Base-by-base conservation (phyloP, 2,329 filamentous ascomycete species). In the Colletotrichum chrysophilum region DNA sequence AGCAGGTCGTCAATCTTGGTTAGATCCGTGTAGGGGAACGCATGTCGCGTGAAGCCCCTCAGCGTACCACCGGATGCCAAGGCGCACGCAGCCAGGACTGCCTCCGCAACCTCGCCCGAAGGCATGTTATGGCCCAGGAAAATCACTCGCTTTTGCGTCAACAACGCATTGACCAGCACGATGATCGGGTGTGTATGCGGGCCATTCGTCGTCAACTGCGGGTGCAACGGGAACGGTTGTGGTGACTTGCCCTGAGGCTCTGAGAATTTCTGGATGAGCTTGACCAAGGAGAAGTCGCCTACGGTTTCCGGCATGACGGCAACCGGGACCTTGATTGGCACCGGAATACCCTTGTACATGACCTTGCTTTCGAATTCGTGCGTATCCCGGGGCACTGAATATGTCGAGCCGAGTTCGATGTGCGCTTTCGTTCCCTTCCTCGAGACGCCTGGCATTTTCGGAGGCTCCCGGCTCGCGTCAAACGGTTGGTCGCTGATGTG, bases 331-430 rank as follows among this genome's bases (percentile, higher is more conserved):
- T 98, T 98, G 86, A 99, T 95, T 2, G 97, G 97, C 32, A 99
- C 96, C 0, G 96, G 96, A 71, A 98, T 97, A 77, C 96, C 95
- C 86, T 98, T 98, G 87, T 99, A 99, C 82, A 96, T 92, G 80
- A 99, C 95, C 81, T 93, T 95, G 79, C 95, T 97, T 87, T 98
- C 97, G 81, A 98, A 98, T 84, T 99, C 97, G 84, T 99, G 97
- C 1, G 97, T 99, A 83, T 99, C 97, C 80, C 97, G 91, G 10
- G 97, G 96, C 16, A 98, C 91, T 2, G 91, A 90, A 82, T 97
- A 97, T 34, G 90, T 89, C 18, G 91, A 89, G 79, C 90, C 88
- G 14, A 74, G 72, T 78, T 93, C 89, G 34, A 93, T 85, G 77
- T 93, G 89, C 12, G 90, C 90, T 81, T 93, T 92, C 64, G 91